Evolutionary conservation across 192 early-diverging fungal genomes (phyloP), one percentile per base, ranked within the genome.

Genomic region (Obelidium mucronatum): DNA sequence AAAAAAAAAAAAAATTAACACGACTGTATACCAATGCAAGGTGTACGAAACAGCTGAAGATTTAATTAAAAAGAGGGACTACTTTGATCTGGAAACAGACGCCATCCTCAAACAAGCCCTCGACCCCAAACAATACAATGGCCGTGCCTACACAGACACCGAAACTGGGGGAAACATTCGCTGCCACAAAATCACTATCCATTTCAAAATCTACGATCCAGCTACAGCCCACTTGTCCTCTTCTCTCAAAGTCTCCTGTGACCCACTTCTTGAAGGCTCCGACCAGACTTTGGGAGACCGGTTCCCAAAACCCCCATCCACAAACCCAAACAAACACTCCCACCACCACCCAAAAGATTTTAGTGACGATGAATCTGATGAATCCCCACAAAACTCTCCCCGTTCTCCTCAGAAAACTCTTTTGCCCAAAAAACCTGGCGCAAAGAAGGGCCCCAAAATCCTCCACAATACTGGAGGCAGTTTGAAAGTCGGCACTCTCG

Each of bases 41-140:
- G 70, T 81, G 35, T 85, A 83, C 74, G 78, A 83, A 37, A 72
- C 78, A 48, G 74, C 75, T 24, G 84, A 85, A 54, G 70, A 59
- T 24, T 62, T 76, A 1, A 48, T 70, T n/a, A 36, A 53, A 39
- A 70, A 63, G 22, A 48, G 40, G 5, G 44, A 56, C 19, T 77
- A 81, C 44, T 77, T 81, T 69, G 76, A 76, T 17, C 69, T 74
- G 28, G 82, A 86, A 63, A 72, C 78, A 24, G 72, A 81, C 33
- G 61, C 75, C 22, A 80, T 82, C 34, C 44, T 83, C 15, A 73
- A 74, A 28, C 61, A 86, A 58, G 82, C 79, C 2, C 59, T 76
- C 1, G 80, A 82, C 42, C 64, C 77, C 6, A 83, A 81, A 54
- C 52, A 65, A 22, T 31, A 68, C 40, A 15, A 24, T 24, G 60